These are phyloP conservation scores for Ascomycota sp. DNA, from an alignment of 2,329 filamentous ascomycete genomes.

Conservation along the genomic window DNA sequence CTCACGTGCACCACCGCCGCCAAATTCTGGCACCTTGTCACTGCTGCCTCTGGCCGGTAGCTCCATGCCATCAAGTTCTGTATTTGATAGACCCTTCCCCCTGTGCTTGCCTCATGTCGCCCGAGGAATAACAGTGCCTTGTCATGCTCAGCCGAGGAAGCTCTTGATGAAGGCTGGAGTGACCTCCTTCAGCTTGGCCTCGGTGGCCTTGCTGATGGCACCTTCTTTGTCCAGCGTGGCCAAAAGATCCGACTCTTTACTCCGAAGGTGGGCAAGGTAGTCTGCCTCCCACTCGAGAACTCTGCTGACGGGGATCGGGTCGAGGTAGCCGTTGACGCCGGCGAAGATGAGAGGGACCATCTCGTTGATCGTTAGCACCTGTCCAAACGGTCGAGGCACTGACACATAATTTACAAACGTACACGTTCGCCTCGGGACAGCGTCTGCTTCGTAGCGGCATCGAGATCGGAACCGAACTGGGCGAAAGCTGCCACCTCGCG, in stretches of 20 bases:
- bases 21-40: too few species aligned
- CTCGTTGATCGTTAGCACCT: slow-evolving; percentile 54
- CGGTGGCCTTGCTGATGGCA: slow-evolving; percentile 83
- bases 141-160: slow-evolving; percentile 42
- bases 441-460: slow-evolving; percentile 97
- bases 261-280: slow-evolving; percentile 81
- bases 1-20: too few species aligned
- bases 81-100: too few species aligned
- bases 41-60: too few species aligned
- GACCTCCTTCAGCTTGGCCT: slow-evolving; percentile 61
- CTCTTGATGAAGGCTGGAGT: slow-evolving; percentile 76
- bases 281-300: slow-evolving; percentile 87
- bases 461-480: slow-evolving; percentile 98
- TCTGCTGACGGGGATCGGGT: slow-evolving; percentile 74
- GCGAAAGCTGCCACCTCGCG: slow-evolving; percentile 99
- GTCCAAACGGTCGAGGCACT: slow-evolving; percentile 6
- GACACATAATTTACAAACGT: slow-evolving; percentile 37
- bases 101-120: slow-evolving; percentile 11
- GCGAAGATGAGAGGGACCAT: slow-evolving; percentile 99
- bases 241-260: slow-evolving; percentile 70
- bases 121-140: slow-evolving; percentile 8
- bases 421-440: slow-evolving; percentile 96
- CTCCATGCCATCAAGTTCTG: too few species aligned
- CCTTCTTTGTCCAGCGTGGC: slow-evolving; percentile 89
- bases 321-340: slow-evolving; percentile 94